A percentile compares a stretch with the other conserved stretches of the same genome.
Conservation (phyloP, 495 filamentous ascomycete genomes). For the Parmelia sp. region DNA sequence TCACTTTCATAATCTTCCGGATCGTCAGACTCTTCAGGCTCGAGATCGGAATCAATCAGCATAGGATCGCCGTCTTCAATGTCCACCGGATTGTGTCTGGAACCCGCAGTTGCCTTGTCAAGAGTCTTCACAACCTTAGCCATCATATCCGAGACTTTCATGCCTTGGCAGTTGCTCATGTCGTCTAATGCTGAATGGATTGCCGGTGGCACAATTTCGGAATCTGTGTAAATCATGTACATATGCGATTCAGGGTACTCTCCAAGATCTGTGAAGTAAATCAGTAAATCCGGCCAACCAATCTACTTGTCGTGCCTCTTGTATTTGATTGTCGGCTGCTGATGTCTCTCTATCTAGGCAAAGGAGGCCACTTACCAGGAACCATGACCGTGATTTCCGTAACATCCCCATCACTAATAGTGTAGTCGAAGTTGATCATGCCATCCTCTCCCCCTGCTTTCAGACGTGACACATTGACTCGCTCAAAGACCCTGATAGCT, state of each 20-base stretch:
- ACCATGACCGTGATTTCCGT: slow-evolving; percentile 50
- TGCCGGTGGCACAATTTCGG: slow-evolving; percentile 40
- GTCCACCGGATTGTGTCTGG: slow-evolving; percentile 15
- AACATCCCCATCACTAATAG: slow-evolving; percentile 20
- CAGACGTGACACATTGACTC: slow-evolving; percentile 42
- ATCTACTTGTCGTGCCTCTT: background rate
- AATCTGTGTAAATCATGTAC: slow-evolving; percentile 54
- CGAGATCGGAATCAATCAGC: slow-evolving; percentile 21
- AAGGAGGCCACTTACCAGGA: slow-evolving; percentile 40
- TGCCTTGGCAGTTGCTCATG: slow-evolving; percentile 29
- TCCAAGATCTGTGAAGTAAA: slow-evolving; percentile 42
- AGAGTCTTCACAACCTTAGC: slow-evolving; percentile 37
- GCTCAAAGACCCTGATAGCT: slow-evolving; percentile 30
- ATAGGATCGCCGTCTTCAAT: slow-evolving; percentile 21
- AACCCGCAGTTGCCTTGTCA: slow-evolving; percentile 28
- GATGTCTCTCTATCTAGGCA: background rate
- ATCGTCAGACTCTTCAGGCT: slow-evolving; percentile 26
- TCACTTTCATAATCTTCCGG: slow-evolving; percentile 33
- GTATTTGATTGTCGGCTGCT: background rate
- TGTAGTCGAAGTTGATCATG: slow-evolving; percentile 52
- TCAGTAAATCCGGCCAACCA: slow-evolving; percentile 19
- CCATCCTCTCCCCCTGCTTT: slow-evolving; percentile 55
- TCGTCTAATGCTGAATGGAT: slow-evolving; percentile 45
- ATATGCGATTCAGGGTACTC: slow-evolving; percentile 60
- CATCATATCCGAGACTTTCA: slow-evolving; percentile 34